Percentiles rank a stretch among this genome's conserved stretches.
phyloP scores from a whole-genome alignment of 2,329 filamentous ascomycete species.

The Colletotrichum truncatum region DNA sequence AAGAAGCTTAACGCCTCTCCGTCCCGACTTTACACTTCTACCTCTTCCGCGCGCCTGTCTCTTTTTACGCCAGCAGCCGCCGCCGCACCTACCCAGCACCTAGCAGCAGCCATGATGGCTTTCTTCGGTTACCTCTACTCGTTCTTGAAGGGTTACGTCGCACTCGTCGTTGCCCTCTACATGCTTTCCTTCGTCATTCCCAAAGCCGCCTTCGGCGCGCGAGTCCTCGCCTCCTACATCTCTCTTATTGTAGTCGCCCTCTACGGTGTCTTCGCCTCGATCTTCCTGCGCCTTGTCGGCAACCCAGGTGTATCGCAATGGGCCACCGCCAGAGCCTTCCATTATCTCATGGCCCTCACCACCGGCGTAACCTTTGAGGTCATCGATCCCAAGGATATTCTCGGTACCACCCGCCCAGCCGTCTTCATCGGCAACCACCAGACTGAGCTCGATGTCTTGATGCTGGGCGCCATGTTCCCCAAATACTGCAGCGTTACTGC shows the following conservation, averaged over 20 bases:
- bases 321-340: constrained; percentile 82
- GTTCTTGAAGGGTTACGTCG: constrained; percentile 61
- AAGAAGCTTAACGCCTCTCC: constrained; percentile 28
- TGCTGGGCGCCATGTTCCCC: constrained; percentile 90
- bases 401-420: constrained; percentile 76
- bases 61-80: constrained; percentile 17
- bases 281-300: constrained; percentile 75
- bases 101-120: constrained; percentile 43
- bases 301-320: constrained; percentile 85
- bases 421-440: constrained; percentile 97
- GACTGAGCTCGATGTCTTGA: constrained; percentile 92
- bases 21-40: constrained; percentile 11
- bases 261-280: constrained; percentile 81
- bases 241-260: constrained; percentile 67
- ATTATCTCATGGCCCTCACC: constrained; percentile 76
- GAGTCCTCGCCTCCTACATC: constrained; percentile 73
- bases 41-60: constrained; percentile 21
- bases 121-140: constrained; percentile 50
- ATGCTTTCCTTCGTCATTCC: constrained; percentile 67
- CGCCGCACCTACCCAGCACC: constrained; percentile 13
- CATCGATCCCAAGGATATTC: constrained; percentile 70
- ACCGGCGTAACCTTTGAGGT: constrained; percentile 84
- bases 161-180: constrained; percentile 66
- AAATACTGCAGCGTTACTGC: constrained; percentile 92
- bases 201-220: constrained; percentile 73